Evolutionary conservation across 257 asterid species (phyloP).

Genomic region (Oldenlandia corymbosa): DNA sequence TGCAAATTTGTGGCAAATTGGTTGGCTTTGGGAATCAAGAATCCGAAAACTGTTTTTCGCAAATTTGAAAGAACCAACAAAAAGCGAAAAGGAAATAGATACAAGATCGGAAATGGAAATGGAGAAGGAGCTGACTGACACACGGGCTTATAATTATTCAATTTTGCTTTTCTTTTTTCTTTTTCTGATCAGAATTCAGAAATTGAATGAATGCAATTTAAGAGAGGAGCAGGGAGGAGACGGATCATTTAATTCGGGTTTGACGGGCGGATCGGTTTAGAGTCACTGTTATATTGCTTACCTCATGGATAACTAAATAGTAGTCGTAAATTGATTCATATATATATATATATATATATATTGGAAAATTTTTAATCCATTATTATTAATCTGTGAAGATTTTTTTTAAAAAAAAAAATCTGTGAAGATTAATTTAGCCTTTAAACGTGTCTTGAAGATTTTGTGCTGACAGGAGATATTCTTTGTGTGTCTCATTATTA

Average conservation of each 20-base stretch:
- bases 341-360: too few species aligned
- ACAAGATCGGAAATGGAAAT: conserved; percentile 8
- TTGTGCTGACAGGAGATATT: neutral
- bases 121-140: conserved; percentile 2
- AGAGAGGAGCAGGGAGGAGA: too few species aligned
- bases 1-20: neutral
- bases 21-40: neutral
- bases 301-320: too few species aligned
- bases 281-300: neutral
- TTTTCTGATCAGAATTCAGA: neutral
- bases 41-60: neutral
- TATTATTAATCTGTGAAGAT: too few species aligned
- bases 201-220: neutral
- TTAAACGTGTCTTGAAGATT: neutral
- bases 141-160: neutral
- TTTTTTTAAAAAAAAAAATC: too few species aligned
- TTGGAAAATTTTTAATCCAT: too few species aligned
- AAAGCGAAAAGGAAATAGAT: neutral
- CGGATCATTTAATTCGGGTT: conserved; percentile 10
- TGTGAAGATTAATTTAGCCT: too few species aligned
- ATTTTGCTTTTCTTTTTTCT: neutral
- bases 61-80: neutral
- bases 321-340: too few species aligned
- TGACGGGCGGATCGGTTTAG: conserved; percentile 1
- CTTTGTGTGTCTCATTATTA: neutral